Conservation (phyloP, 208 protist genomes). For the Crithidia thermophila region DNA sequence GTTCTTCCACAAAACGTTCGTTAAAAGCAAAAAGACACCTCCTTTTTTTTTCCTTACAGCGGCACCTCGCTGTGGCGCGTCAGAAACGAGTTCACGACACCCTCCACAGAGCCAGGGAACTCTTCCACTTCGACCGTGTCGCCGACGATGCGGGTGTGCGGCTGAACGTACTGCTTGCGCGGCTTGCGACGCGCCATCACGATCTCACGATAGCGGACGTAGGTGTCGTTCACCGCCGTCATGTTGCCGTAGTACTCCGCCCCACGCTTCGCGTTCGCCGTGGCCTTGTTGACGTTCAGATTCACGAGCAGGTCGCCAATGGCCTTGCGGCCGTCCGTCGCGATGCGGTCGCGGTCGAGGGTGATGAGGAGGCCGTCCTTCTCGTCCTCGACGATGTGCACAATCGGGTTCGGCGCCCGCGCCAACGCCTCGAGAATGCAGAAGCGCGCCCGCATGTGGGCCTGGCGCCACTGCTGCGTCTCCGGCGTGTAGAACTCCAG, state of each 20-base stretch:
- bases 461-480: constrained; percentile 83
- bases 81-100: constrained; percentile 57
- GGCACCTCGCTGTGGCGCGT: constrained; percentile 59
- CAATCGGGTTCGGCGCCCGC: constrained; percentile 48
- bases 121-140: constrained; percentile 55
- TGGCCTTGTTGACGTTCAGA: constrained; percentile 83
- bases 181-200: constrained; percentile 82
- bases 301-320: constrained; percentile 76
- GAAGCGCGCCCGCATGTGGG: constrained; percentile 94
- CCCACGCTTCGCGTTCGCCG: constrained; percentile 64
- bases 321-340: constrained; percentile 65
- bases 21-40: too few relatives aligned
- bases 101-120: constrained; percentile 58
- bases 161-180: constrained; percentile 90
- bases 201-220: constrained; percentile 70
- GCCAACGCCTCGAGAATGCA: constrained; percentile 85
- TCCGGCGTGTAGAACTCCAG: constrained; percentile 93
- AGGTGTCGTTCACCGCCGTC: constrained; percentile 64
- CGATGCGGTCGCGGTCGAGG: constrained; percentile 81
- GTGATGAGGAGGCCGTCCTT: constrained; percentile 63
- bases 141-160: constrained; percentile 58
- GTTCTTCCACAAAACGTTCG: too few relatives aligned
- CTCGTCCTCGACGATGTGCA: constrained; percentile 55
- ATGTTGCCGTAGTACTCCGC: constrained; percentile 60
- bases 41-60: constrained; percentile 33